Percentiles rank a stretch among this genome's conserved stretches.
These are phyloP conservation scores for Pistacia integerrima DNA, from an alignment of 345 rosid species.

Conservation along the genomic window DNA sequence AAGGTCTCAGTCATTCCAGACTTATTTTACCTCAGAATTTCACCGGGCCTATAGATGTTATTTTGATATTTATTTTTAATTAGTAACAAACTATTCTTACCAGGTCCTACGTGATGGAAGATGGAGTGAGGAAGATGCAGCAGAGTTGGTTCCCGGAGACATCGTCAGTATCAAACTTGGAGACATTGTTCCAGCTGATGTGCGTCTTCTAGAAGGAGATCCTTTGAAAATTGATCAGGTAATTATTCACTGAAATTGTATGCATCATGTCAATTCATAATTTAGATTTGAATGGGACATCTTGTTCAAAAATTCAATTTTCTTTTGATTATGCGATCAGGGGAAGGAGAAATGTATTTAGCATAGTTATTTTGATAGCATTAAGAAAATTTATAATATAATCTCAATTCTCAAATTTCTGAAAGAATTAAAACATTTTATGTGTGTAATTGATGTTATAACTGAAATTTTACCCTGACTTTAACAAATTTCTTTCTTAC, in stretches of 20 bases:
- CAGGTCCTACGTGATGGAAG: conserved; percentile 55
- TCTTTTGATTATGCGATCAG: neutral
- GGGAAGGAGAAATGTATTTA: no score
- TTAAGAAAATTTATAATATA: no score
- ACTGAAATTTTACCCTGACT: neutral
- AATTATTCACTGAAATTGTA: neutral
- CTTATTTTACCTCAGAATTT: neutral
- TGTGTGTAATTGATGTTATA: no score
- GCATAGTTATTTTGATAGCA: no score
- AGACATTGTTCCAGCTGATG: conserved; percentile 74
- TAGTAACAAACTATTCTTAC: neutral
- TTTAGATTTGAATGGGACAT: neutral
- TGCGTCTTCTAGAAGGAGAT: conserved; percentile 76
- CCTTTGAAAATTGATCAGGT: conserved; percentile 72
- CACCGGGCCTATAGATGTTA: no score
- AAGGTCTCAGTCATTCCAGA: conserved; percentile 34
- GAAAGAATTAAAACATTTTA: no score
- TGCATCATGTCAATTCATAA: no score
- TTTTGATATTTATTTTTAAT: neutral
- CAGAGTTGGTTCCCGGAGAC: conserved; percentile 75
- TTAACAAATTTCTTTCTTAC: neutral
- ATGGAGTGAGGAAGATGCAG: conserved; percentile 75
- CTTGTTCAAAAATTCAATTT: neutral
- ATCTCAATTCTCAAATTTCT: no score
- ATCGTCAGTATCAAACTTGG: conserved; percentile 46